Evolutionary conservation across 257 asterid genomes (phyloP), one percentile per base, ranked within the genome.

Genomic region (Solanum tarijense): DNA sequence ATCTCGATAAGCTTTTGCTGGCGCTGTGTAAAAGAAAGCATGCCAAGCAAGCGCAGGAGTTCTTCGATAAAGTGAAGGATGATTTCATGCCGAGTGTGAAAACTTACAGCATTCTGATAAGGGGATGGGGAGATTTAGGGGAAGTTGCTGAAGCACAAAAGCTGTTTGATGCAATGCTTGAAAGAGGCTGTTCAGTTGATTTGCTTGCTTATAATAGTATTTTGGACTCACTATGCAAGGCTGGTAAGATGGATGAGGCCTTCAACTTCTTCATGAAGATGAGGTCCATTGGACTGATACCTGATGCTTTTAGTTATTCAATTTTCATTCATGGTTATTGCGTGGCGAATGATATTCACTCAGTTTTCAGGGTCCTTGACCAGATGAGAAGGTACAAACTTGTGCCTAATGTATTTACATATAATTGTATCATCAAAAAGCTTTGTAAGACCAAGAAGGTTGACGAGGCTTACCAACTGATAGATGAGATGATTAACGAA

Each of bases 121-220:
- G 88, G 83, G 98, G 99, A 1, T 96, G 99, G 98, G 98, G 98
- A 4, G 98, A 91, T 55, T 87, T 89, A 32, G 96, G 98, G 0
- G 96, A 95, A 31, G 41, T 89, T 12, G 89, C 55, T 34, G 71
- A 76, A 5, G 98, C 95, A 2, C 93, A 90, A 36, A 93, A 90
- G 74, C 84, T 97, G 89, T 97, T 95, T 9, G 98, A 95, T 52
- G 99, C 94, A 93, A 94, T 97, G 98, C 92, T 93, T 76, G 93
- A 91, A 34, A 90, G 96, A 89, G 96, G 95, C 0, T 90, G 90
- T 87, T 85, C 8, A 11, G 89, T 91, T 2, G 99, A 97, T 91
- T 91, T 97, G 92, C 96, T 89, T 83, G 98, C 99, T 89, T 95
- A 93, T 92, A 96, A 97, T 83, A 89, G 94, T 87, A 74, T 95